These are phyloP conservation scores for Diaporthe longicolla DNA, from an alignment of 2,329 filamentous ascomycete species.

Conservation along the genomic window DNA sequence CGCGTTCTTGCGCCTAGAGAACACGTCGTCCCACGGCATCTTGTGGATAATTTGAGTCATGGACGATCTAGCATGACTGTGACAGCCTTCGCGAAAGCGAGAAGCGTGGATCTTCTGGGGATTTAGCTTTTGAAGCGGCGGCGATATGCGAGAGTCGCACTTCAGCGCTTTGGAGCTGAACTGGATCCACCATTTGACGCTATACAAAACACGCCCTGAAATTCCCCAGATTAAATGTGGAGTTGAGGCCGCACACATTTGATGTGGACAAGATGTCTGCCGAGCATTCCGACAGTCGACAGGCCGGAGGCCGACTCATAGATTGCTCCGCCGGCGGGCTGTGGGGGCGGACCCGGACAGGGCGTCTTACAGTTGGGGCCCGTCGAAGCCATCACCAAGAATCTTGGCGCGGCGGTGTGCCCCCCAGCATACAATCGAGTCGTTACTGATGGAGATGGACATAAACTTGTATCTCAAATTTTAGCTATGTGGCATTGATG, in stretches of 20 bases:
- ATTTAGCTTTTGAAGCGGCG: background rate
- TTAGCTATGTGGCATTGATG: too few species aligned
- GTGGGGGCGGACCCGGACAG: background rate
- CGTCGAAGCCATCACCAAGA: background rate
- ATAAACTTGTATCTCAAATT: background rate
- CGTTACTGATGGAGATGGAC: background rate
- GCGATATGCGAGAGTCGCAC: background rate
- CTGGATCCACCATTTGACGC: conserved; percentile 1
- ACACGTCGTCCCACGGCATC: background rate
- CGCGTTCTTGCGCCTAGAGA: background rate
- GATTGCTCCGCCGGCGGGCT: background rate
- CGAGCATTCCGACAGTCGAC: background rate
- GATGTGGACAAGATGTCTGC: background rate
- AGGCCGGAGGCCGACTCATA: background rate
- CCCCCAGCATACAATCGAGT: background rate
- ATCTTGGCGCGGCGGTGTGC: background rate
- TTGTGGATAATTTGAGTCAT: conserved; percentile 11
- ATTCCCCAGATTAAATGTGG: conserved; percentile 10
- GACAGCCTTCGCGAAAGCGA: background rate
- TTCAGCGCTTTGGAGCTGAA: background rate
- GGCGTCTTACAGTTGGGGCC: background rate
- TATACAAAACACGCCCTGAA: background rate
- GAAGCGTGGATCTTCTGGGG: background rate
- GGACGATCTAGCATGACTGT: background rate
- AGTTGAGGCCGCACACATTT: background rate